Evolutionary conservation across 192 early-diverging fungal genomes (phyloP), one percentile per base, ranked within the genome.

Genomic region (Coemansia sp.): DNA sequence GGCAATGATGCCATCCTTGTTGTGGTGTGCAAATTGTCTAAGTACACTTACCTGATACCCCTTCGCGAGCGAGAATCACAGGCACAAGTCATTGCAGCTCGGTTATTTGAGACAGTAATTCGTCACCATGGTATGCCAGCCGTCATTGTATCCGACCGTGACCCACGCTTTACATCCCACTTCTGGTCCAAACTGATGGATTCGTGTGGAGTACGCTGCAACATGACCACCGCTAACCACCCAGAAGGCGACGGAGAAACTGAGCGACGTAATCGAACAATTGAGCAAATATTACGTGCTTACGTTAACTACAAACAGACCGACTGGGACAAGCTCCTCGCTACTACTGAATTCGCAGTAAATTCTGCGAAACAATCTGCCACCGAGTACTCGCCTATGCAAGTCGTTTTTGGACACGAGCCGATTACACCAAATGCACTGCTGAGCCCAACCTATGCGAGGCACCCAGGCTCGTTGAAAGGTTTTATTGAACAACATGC

Each of bases 241-340:
- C n/a, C 58, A 6, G 58, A 59, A 34, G 58, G 58, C 18, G 58
- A 40, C 9, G 58, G 58, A n/a, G 37, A 59, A 36, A 59, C 58
- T 0, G 58, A 39, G 21, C n/a, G 36, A 4, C 3, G 36, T 5
- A 59, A 59, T 21, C 9, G 58, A 20, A 59, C 58, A 34, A 36
- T 36, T 3, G 58, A 39, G 34, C 58, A 59, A 20, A 36, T 59
- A 5, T 10, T 40, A 9, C 58, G 36, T 6, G 34, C 35, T 4
- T 20, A 20, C 20, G 58, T 59, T 2, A 14, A 11, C 11, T 23
- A 38, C 37, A 8, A 59, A 3, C 58, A 59, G 21, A 14, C 1
- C 5, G 10, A 16, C 23, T 59, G 58, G 58, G 58, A 39, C 21
- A 2, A 59, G 11, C 58, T 34, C 3, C 8, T 59, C 36, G n/a